Base-by-base conservation (phyloP, 2,329 filamentous ascomycete species). In the Capronia americana region DNA sequence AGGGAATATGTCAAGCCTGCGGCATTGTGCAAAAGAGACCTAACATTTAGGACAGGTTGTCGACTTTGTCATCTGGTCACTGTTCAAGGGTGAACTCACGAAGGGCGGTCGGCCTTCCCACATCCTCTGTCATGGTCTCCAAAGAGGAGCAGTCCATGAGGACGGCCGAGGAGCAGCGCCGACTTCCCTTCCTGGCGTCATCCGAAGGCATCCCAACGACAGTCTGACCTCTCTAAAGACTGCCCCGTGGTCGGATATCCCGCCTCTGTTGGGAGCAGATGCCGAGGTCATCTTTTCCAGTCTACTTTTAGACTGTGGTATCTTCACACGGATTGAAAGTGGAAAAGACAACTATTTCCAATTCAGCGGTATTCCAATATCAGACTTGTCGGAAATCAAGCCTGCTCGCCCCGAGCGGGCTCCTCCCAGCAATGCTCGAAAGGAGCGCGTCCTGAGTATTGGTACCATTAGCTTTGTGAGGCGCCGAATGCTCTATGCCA, bases 401-500 rank as follows among this genome's bases (percentile, higher is more conserved):
- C 24, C 4, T n/a, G 11, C 26, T 11, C 24, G 34, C 11, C 12
- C n/a, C 7, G 30, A n/a, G n/a, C 20, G n/a, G 24, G 23, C 23
- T 57, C 11, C 2, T 11, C 3, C 24, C 26, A 24, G 23, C 48
- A 51, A 55, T 11, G 4, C 46, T 26, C 14, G 17, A 44, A 56
- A n/a, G 32, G 7, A 34, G 34, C 34, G 61, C 51, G 11, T 12
- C 32, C 38, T 50, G 14, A 44, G 41, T 11, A 50, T 50, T 20
- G 46, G 58, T 8, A 51, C 41, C 17, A 69, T 72, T 56, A 60
- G 63, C 14, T 90, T 99, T 73, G 87, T 93, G 55, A 88, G 93
- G 66, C 92, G 87, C 74, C 88, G 92, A 23, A 96, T 97, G 83
- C 84, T 98, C 57, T 98, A 97, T 78, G 90, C 91, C 24, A 88